Evolutionary conservation across 148 eudicot species (phyloP).

Genomic region (Spergularia marina): DNA sequence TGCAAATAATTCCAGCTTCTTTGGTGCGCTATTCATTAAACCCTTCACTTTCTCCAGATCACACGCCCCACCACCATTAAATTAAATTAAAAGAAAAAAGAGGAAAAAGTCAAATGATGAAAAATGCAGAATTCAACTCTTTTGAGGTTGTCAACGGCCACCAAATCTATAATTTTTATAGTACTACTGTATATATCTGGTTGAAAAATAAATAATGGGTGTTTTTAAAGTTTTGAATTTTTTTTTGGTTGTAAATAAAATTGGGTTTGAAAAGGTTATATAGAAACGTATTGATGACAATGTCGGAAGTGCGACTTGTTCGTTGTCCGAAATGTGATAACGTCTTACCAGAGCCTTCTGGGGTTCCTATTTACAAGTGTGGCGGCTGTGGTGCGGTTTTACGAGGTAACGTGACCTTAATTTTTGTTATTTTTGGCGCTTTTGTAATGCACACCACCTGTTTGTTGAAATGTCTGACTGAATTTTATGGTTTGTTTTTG

Average conservation of each 20-base stretch:
- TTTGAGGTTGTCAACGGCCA: background rate
- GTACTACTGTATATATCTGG: background rate
- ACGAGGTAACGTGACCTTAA: slow-evolving; percentile 38
- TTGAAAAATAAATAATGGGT: background rate
- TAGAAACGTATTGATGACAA: slow-evolving; percentile 17
- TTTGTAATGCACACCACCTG: slow-evolving; percentile 13
- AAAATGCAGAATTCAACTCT: background rate
- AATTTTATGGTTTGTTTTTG: slow-evolving; percentile 4
- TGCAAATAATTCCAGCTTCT: background rate
- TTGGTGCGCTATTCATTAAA: slow-evolving; percentile 13
- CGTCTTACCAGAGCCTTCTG: slow-evolving; percentile 70
- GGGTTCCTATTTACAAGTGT: slow-evolving; percentile 69
- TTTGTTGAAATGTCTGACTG: slow-evolving; percentile 19
- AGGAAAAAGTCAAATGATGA: slow-evolving; percentile 14
- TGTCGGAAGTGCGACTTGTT: slow-evolving; percentile 72
- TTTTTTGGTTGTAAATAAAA: background rate
- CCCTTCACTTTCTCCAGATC: background rate
- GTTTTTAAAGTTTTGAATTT: background rate
- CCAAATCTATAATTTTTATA: background rate
- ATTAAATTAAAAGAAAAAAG: background rate
- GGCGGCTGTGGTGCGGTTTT: slow-evolving; percentile 89
- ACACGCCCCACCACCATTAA: background rate
- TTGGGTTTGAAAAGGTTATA: slow-evolving; percentile 2
- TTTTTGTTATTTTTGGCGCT: background rate
- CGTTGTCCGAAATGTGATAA: slow-evolving; percentile 84